Conservation (phyloP, 1,139 yeast genomes). For the Arxiozyma heterogenica region DNA sequence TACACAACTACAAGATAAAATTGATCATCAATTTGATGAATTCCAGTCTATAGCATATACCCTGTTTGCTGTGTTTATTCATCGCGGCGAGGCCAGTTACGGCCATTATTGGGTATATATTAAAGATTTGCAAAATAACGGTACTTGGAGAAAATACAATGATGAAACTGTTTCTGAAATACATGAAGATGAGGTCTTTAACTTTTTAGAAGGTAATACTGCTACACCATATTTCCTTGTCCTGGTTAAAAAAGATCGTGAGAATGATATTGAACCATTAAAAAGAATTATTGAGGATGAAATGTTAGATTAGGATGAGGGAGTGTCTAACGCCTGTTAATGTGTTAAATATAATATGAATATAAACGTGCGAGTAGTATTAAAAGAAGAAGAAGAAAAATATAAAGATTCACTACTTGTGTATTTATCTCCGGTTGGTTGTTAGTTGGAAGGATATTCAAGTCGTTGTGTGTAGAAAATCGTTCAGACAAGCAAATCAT, state of each 20-base stretch:
- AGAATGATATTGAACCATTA: conserved; percentile 58
- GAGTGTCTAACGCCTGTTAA: neutral
- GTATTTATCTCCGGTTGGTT: too few species aligned
- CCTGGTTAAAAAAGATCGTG: conserved; percentile 61
- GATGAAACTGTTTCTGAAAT: conserved; percentile 87
- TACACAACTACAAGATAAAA: conserved; percentile 37
- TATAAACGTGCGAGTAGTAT: neutral
- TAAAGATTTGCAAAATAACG: conserved; percentile 54
- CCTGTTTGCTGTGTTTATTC: conserved; percentile 85
- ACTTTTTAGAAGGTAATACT: conserved; percentile 61
- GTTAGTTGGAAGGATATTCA: neutral
- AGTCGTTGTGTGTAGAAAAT: neutral
- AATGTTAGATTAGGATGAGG: neutral
- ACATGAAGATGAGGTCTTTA: conserved; percentile 57
- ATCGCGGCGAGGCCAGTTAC: conserved; percentile 89
- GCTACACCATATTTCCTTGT: conserved; percentile 93
- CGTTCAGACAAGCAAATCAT: neutral
- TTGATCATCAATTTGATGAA: conserved; percentile 50
- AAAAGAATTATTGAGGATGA: conserved; percentile 35
- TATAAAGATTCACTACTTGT: neutral
- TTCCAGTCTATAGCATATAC: conserved; percentile 64
- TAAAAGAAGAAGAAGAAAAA: neutral
- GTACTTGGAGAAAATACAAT: conserved; percentile 75
- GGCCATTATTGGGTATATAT: conserved; percentile 98
- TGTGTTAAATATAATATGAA: neutral